Percentiles rank a stretch among this genome's conserved stretches.
Evolutionary conservation across 208 protist genomes (phyloP).

Genomic region (Leishmania aethiopica): DNA sequence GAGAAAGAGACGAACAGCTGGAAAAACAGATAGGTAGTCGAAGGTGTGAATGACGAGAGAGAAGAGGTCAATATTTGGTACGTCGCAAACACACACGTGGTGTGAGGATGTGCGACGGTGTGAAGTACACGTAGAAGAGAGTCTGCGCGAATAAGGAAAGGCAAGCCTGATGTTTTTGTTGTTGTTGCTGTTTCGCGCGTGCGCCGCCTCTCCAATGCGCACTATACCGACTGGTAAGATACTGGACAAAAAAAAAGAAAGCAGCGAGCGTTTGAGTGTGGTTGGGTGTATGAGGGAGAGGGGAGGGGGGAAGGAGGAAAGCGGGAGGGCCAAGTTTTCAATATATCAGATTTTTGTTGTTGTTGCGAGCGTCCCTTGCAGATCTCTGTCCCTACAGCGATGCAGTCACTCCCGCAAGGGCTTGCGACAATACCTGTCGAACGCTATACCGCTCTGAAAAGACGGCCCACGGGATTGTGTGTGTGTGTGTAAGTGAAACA

Average conservation of each 20-base stretch:
- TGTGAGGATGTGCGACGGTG: background rate
- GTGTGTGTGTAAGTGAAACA: too few relatives aligned
- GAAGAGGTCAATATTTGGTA: background rate
- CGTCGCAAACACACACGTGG: background rate
- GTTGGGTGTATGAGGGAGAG: too few relatives aligned
- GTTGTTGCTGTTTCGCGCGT: background rate
- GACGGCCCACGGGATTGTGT: too few relatives aligned
- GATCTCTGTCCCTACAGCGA: too few relatives aligned
- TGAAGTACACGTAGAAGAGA: background rate
- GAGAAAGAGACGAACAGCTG: background rate
- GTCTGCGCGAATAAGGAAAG: background rate
- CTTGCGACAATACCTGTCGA: too few relatives aligned
- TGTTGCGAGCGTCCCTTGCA: too few relatives aligned
- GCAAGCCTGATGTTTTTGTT: background rate
- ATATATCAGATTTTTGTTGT: too few relatives aligned
- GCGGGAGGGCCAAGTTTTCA: too few relatives aligned
- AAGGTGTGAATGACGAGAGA: background rate
- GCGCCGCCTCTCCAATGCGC: too few relatives aligned
- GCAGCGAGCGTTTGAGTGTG: background rate
- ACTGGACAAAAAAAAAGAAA: background rate
- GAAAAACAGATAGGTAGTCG: background rate
- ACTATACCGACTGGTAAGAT: background rate
- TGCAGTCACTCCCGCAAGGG: too few relatives aligned
- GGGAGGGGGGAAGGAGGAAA: too few relatives aligned
- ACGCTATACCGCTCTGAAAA: too few relatives aligned